Evolutionary conservation across 352 stramenopile genomes (phyloP), one percentile per base, ranked within the genome.

Genomic region (Pythium scleroteichum): DNA sequence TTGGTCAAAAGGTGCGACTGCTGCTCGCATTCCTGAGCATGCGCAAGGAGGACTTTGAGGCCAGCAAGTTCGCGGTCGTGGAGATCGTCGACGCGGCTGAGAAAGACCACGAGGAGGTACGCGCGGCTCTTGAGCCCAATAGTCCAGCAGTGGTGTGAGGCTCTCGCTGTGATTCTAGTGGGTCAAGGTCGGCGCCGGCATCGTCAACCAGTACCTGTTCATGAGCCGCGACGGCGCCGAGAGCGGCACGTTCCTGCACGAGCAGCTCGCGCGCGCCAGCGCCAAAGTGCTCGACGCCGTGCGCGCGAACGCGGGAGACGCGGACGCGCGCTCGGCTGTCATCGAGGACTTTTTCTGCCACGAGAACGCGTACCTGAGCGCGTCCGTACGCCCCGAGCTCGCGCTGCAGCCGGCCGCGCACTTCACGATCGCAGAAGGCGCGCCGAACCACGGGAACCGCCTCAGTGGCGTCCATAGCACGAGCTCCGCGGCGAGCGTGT

Each of bases 181-280:
- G 83, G 83, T 92, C 10, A 81, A 80, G 20, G 66, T 90, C 35
- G 73, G 68, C 32, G 75, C 71, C 0, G 80, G 79, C 9, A 69
- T 89, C 39, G 80, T 90, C n/a, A 79, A 80, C 58, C 79, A 90
- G 69, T 88, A 89, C 27, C 59, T 89, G 58, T 73, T 83, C 42
- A 68, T 87, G 48, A 68, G 75, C 1, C 58, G 64, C 20, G 64
- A 79, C 51, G 73, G 67, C 5, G 62, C 60, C 13, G 53, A 77
- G 16, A 60, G 51, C 17, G 78, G 87, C 65, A 82, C 80, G 44
- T 92, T 87, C 66, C 73, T 89, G n/a, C 76, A 88, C 46, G 57
- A 78, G 32, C 74, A 87, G 35, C 68, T 92, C 19, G 69, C 72
- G 33, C 60, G 59, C 26, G 82, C 79, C 0, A 72, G 66, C 3